phyloP scores from a whole-genome alignment of 108 stramenopile species.

The Cyclotella kingstonii region DNA sequence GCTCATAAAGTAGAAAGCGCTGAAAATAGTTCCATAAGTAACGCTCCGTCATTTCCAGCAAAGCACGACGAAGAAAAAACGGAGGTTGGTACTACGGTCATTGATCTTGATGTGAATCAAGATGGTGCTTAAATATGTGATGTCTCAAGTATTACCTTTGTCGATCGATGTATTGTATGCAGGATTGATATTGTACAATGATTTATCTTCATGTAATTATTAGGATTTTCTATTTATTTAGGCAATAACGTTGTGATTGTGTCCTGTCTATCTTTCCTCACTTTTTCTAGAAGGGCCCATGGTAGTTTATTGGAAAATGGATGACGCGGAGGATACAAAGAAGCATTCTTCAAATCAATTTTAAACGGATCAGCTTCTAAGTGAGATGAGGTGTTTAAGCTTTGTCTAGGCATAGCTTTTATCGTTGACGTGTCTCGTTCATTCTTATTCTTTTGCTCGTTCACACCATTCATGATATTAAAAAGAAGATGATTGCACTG shows the following conservation, averaged over 20 bases:
- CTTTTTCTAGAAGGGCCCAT: slow-evolving; percentile 12
- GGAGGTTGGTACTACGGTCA: slow-evolving; percentile 22
- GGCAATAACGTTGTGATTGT: slow-evolving; percentile 6
- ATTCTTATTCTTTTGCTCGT: neutral
- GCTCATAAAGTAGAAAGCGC: neutral
- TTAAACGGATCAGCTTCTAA: neutral
- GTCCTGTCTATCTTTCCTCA: slow-evolving; percentile 14
- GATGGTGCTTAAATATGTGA: neutral
- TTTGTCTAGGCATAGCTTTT: neutral
- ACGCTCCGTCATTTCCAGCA: neutral
- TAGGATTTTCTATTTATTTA: neutral
- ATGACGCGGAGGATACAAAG: neutral
- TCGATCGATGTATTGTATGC: neutral
- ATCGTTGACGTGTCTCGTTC: neutral
- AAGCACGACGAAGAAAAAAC: slow-evolving; percentile 7
- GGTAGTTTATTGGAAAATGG: slow-evolving; percentile 16
- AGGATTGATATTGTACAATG: neutral
- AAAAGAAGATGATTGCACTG: neutral
- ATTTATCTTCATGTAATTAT: neutral
- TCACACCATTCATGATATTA: neutral
- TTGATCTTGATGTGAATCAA: slow-evolving; percentile 36
- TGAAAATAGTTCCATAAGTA: neutral
- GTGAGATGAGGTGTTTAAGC: neutral
- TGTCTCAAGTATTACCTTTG: neutral
- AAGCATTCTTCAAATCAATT: neutral